phyloP scores from a whole-genome alignment of 345 rosid genomes.

The Linum lewisii region DNA sequence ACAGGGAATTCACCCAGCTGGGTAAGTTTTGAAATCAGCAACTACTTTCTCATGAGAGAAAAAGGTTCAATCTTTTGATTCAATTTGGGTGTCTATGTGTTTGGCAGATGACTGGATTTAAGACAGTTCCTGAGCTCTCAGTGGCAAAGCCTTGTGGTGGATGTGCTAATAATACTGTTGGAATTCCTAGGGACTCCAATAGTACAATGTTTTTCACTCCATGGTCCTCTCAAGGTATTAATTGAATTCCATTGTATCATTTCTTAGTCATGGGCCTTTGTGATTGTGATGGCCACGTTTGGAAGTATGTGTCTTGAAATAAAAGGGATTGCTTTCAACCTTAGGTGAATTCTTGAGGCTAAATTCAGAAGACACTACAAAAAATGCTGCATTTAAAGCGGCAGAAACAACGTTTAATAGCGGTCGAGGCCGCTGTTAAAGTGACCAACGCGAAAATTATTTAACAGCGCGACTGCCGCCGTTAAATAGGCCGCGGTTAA shows the following conservation, averaged over 20 bases:
- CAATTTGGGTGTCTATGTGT: slow-evolving; percentile 8
- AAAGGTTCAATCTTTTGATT: slow-evolving; percentile 2
- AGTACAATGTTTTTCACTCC: slow-evolving; percentile 45
- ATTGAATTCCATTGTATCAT: background rate
- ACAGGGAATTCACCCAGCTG: slow-evolving; percentile 73
- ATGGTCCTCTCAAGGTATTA: slow-evolving; percentile 64
- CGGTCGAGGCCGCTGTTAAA: no score
- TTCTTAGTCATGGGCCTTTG: no score
- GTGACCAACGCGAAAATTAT: no score
- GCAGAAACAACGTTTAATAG: no score
- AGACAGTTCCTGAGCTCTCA: slow-evolving; percentile 54
- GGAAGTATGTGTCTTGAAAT: slow-evolving; percentile 20
- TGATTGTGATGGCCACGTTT: background rate
- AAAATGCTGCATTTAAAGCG: no score
- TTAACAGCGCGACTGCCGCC: no score
- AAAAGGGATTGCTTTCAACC: slow-evolving; percentile 19
- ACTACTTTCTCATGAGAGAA: background rate
- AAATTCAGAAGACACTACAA: background rate
- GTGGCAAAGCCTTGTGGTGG: slow-evolving; percentile 33
- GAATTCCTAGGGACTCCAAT: slow-evolving; percentile 42
- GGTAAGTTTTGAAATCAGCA: slow-evolving; percentile 38
- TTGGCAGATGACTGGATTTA: slow-evolving; percentile 78
- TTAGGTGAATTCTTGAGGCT: slow-evolving; percentile 8
- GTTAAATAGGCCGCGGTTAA: no score
- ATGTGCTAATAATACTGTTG: background rate